Percentiles rank a stretch among this genome's conserved stretches.
These are phyloP conservation scores for Ogataea hybrid DNA, from an alignment of 1,139 yeast genomes.

Conservation along the genomic window DNA sequence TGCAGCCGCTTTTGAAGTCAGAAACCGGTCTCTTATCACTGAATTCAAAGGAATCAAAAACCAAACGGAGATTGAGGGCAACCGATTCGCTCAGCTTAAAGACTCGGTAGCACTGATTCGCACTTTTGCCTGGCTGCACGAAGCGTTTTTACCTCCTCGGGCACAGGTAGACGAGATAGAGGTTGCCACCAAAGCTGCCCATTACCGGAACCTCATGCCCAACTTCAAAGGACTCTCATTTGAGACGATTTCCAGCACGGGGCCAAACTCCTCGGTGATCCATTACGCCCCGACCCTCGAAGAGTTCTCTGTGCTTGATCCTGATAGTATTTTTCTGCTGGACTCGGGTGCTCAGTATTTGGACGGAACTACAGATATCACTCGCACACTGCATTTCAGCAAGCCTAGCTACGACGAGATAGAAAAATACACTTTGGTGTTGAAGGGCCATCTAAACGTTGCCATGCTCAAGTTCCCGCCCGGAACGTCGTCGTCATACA, in stretches of 20 bases:
- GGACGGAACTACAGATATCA: conserved; percentile 61
- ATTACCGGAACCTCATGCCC: conserved; percentile 42
- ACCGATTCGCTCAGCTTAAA: conserved; percentile 49
- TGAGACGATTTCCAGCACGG: conserved; percentile 53
- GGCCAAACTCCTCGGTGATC: conserved; percentile 53
- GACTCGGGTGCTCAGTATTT: conserved; percentile 58
- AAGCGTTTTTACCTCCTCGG: conserved; percentile 30
- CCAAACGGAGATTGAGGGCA: conserved; percentile 45
- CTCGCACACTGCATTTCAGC: conserved; percentile 50
- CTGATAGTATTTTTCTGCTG: conserved; percentile 41
- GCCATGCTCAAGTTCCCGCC: conserved; percentile 52
- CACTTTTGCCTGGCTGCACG: conserved; percentile 55
- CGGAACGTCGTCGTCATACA: conserved; percentile 43
- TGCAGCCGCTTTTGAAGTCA: conserved; percentile 29
- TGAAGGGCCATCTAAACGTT: conserved; percentile 55
- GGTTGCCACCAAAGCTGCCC: conserved; percentile 45
- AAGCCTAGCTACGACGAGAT: conserved; percentile 36
- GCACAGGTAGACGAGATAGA: conserved; percentile 44
- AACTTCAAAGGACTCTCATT: conserved; percentile 53
- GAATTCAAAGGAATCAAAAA: conserved; percentile 52
- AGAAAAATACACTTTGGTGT: conserved; percentile 45
- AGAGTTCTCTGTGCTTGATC: conserved; percentile 41
- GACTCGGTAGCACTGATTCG: conserved; percentile 54
- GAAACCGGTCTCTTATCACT: conserved; percentile 32
- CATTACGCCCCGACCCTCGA: conserved; percentile 54